Conservation (phyloP, 1,139 yeast genomes). For the Zygotorulaspora mrakii region DNA sequence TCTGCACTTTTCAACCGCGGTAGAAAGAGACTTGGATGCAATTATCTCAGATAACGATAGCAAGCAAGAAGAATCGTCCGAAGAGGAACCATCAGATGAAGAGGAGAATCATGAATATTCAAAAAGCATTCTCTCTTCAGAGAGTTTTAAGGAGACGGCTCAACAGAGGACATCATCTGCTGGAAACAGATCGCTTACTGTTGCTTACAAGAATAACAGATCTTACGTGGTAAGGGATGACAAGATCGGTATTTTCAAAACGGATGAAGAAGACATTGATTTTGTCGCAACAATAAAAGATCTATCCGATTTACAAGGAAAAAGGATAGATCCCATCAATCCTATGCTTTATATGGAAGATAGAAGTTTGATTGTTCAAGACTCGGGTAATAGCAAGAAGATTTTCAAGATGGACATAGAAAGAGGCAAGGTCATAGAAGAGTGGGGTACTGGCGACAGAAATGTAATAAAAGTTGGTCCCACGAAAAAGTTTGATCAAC, state of each 20-base stretch:
- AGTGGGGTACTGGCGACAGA: constrained; percentile 57
- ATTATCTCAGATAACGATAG: constrained; percentile 36
- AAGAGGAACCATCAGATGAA: constrained; percentile 16
- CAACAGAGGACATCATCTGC: constrained; percentile 26
- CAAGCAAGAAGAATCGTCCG: constrained; percentile 20
- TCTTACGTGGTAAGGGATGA: constrained; percentile 77
- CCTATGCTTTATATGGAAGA: constrained; percentile 78
- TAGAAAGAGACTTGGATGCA: constrained; percentile 35
- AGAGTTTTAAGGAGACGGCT: constrained; percentile 33
- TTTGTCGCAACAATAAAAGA: constrained; percentile 66
- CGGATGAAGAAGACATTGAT: constrained; percentile 46
- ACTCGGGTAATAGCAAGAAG: constrained; percentile 42
- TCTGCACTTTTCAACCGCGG: constrained; percentile 45
- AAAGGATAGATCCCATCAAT: constrained; percentile 52
- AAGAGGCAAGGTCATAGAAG: constrained; percentile 76
- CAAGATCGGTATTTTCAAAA: constrained; percentile 74
- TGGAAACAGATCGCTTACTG: constrained; percentile 55
- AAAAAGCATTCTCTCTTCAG: constrained; percentile 24
- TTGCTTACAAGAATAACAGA: constrained; percentile 66
- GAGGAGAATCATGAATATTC: constrained; percentile 24
- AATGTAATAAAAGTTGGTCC: constrained; percentile 63
- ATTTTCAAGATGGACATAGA: constrained; percentile 74
- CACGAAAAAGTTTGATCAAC: constrained; percentile 63
- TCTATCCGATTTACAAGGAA: constrained; percentile 52
- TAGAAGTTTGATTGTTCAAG: constrained; percentile 61